Evolutionary conservation across 2,329 filamentous ascomycete genomes (phyloP), one percentile per base, ranked within the genome.

Genomic region (Trichoderma citrinoviride): DNA sequence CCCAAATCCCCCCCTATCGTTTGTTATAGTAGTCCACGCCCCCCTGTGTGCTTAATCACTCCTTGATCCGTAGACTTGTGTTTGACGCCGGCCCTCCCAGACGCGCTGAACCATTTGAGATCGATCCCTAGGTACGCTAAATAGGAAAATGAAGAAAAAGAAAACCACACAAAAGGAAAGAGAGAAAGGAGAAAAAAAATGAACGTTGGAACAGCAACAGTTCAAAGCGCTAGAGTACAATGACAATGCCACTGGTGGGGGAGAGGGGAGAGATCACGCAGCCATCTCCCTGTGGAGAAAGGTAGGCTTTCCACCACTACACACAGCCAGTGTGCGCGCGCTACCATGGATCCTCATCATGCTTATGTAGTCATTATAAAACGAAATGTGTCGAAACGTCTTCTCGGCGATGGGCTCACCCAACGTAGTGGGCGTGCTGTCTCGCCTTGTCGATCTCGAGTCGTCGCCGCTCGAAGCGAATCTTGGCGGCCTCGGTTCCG

Each of bases 401-500:
- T 63, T 61, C 55, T 37, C 61, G 66, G 65, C 55, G 63, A 67
- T n/a, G 65, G 64, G 29, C 67, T 73, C 74, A 72, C 68, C 69
- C 68, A 68, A 67, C 68, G 40, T 69, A 73, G 63, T 70, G 70
- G 21, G 68, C 46, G 46, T 68, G 65, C 23, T 43, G 47, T 46
- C 68, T 69, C 33, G 55, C 44, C 44, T 67, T 68, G 63, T 81
- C 77, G 65, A 78, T 76, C 58, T 82, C 77, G 70, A 72, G 66
- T 65, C 80, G 79, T 73, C 81, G 78, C 68, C 82, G 80, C 71
- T 85, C 84, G 65, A 81, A 73, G 43, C 85, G 81, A 66, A 89
- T 88, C 74, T 87, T 88, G 47, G 85, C 83, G 12, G 87, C 87
- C 73, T 90, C 87, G 7, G 87, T 89, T 43, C 87, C 87, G 71